Evolutionary conservation across 73 alveolate species (phyloP).

Genomic region (Diophrys appendiculata): DNA sequence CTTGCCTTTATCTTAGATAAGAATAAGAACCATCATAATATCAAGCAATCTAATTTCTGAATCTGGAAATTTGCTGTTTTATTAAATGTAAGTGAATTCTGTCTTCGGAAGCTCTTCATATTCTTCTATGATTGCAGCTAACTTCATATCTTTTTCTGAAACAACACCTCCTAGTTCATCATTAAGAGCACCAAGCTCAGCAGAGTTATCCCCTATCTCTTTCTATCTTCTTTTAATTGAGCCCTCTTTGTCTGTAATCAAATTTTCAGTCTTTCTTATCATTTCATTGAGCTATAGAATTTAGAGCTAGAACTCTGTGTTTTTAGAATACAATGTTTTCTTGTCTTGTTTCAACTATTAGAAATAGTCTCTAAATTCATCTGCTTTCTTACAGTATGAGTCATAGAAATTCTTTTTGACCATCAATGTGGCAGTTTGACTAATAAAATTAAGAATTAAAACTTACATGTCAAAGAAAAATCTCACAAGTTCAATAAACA

Average conservation of each 20-base stretch:
- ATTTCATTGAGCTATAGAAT: slow-evolving; percentile 30
- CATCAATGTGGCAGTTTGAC: slow-evolving; percentile 35
- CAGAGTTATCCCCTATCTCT: slow-evolving; percentile 34
- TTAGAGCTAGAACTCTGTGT: slow-evolving; percentile 15
- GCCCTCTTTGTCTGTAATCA: slow-evolving; percentile 32
- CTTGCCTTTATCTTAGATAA: slow-evolving; percentile 5
- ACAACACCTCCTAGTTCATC: slow-evolving; percentile 43
- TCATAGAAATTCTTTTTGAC: slow-evolving; percentile 54
- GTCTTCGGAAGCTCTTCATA: no score
- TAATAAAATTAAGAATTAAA: no score
- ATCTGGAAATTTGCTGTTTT: background rate
- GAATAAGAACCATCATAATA: slow-evolving; percentile 17
- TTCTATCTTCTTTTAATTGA: slow-evolving; percentile 20
- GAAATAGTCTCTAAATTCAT: slow-evolving; percentile 40
- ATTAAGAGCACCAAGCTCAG: slow-evolving; percentile 24
- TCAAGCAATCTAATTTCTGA: slow-evolving; percentile 27
- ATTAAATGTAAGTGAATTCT: no score
- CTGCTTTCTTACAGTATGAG: slow-evolving; percentile 38
- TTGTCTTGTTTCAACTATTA: slow-evolving; percentile 32
- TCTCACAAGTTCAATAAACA: slow-evolving; percentile 45
- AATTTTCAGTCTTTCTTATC: slow-evolving; percentile 5
- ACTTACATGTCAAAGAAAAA: slow-evolving; percentile 57
- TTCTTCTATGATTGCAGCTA: slow-evolving; percentile 47
- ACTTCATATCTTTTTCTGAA: slow-evolving; percentile 24
- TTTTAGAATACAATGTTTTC: slow-evolving; percentile 34